Conservation (phyloP, 2,329 filamentous ascomycete genomes). For the Aureobasidium mangrovei region DNA sequence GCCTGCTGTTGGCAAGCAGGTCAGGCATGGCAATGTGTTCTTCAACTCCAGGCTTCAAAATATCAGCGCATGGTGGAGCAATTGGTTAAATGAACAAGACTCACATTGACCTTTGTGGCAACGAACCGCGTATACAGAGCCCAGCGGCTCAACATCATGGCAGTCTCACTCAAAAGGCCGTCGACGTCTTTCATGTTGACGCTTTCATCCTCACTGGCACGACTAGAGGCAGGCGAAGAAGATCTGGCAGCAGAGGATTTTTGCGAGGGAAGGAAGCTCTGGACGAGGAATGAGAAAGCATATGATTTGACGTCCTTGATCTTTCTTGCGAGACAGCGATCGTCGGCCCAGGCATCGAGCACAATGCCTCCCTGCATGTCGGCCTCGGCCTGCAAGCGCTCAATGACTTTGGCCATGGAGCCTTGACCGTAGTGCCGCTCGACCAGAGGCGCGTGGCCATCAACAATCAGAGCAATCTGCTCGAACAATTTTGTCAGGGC, state of each 20-base stretch:
- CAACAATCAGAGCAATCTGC: constrained; percentile 93
- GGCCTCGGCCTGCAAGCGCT: constrained; percentile 84
- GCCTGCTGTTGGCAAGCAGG: constrained; percentile 68
- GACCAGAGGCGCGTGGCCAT: constrained; percentile 81
- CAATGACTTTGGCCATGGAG: constrained; percentile 91
- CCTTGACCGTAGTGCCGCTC: constrained; percentile 88
- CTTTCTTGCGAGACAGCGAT: constrained; percentile 72
- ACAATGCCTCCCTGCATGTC: constrained; percentile 95
- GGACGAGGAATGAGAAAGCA: constrained; percentile 91
- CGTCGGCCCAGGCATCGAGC: constrained; percentile 90
- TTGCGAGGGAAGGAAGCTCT: constrained; percentile 75
- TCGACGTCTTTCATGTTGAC: constrained; percentile 98
- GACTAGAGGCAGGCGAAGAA: constrained; percentile 59
- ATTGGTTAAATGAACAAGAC: constrained; percentile 22
- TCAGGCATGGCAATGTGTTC: constrained; percentile 55
- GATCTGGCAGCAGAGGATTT: constrained; percentile 55
- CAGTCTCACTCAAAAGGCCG: constrained; percentile 74
- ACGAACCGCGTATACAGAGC: constrained; percentile 86
- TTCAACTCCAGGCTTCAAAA: constrained; percentile 9
- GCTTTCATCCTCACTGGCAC: constrained; percentile 68
- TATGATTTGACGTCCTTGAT: constrained; percentile 96
- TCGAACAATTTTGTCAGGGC: constrained; percentile 88
- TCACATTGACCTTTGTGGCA: constrained; percentile 65
- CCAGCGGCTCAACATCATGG: constrained; percentile 88
- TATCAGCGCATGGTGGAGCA: neutral